phyloP scores from a whole-genome alignment of 768 basidiomycete species.

The Scleroderma citrinum region DNA sequence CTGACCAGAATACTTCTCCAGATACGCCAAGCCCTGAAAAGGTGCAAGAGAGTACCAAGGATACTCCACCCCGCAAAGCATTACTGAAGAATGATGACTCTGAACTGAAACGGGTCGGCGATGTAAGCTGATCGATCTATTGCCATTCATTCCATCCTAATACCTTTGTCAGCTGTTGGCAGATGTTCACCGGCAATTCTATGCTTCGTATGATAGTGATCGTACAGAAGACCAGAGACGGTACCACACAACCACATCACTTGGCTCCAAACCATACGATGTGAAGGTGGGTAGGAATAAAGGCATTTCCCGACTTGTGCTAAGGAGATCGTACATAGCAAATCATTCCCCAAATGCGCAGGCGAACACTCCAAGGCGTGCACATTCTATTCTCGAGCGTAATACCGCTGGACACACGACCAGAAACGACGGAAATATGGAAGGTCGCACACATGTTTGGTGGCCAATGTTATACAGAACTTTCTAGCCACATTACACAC shows the following conservation, averaged over 20 bases:
- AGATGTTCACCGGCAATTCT: constrained; percentile 76
- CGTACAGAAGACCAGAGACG: constrained; percentile 23
- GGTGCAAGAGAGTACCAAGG: constrained; percentile 21
- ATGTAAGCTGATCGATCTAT: constrained; percentile 39
- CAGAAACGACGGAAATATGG: constrained; percentile 83
- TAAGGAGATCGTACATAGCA: constrained; percentile 36
- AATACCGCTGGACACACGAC: constrained; percentile 81
- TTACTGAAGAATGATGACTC: constrained; percentile 82
- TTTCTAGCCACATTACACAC: constrained; percentile 70
- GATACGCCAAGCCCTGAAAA: constrained; percentile 11
- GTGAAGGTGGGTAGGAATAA: constrained; percentile 58
- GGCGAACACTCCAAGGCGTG: constrained; percentile 68
- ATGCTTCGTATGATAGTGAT: constrained; percentile 52
- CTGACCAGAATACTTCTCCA: constrained; percentile 3
- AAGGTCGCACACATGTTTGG: constrained; percentile 83
- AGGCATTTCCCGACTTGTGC: not conserved
- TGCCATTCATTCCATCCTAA: not conserved
- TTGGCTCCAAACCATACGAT: constrained; percentile 46
- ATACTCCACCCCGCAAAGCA: constrained; percentile 59
- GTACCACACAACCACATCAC: constrained; percentile 19
- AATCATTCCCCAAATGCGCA: constrained; percentile 81
- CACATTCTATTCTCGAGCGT: constrained; percentile 92
- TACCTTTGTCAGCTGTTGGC: constrained; percentile 59
- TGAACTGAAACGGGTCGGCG: constrained; percentile 74
- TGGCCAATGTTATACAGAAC: constrained; percentile 68